Evolutionary conservation across 345 rosid species (phyloP).

Genomic region (Salix koriyanagi): DNA sequence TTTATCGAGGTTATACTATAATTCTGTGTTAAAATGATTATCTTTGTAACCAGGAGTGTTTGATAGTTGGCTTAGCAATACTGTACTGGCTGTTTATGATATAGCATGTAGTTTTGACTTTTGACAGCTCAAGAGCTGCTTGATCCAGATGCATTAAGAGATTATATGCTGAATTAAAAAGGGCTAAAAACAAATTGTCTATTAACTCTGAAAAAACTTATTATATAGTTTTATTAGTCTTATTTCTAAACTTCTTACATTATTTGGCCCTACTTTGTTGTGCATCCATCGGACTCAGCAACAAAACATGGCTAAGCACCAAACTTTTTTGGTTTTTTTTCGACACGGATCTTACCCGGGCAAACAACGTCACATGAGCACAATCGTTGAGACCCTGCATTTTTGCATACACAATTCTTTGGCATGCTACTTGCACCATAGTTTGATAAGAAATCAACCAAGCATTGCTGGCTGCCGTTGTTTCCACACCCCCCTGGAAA

Average conservation of each 20-base stretch:
- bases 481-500: background rate
- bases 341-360: background rate
- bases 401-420: background rate
- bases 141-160: background rate
- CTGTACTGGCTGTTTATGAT: background rate
- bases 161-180: background rate
- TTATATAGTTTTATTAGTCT: background rate
- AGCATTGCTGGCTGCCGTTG: background rate
- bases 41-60: background rate
- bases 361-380: background rate
- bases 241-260: background rate
- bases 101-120: background rate
- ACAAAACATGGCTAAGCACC: background rate
- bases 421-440: background rate
- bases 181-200: background rate
- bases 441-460: background rate
- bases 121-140: background rate
- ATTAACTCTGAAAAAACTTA: background rate
- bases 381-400: background rate
- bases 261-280: background rate
- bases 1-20: background rate
- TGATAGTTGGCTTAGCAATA: background rate
- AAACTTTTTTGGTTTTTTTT: no score
- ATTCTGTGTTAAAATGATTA: background rate
- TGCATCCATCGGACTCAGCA: background rate